These are phyloP conservation scores for Nakazawaea anatomiae DNA, from an alignment of 805 yeast species.

Conservation along the genomic window DNA sequence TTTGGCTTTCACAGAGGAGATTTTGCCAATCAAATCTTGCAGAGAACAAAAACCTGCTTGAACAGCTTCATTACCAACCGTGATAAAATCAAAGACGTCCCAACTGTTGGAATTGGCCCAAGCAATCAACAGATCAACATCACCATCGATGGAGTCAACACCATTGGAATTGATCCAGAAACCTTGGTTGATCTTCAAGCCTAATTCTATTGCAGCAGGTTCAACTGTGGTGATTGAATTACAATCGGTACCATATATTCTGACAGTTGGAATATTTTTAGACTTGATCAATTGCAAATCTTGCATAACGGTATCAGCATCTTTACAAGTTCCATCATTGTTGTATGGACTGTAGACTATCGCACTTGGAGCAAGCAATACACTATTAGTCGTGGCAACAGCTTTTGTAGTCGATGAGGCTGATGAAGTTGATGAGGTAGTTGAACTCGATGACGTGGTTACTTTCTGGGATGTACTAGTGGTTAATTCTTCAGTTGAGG, in stretches of 20 bases:
- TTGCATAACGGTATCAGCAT: conserved; percentile 38
- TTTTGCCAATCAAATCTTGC: conserved; percentile 57
- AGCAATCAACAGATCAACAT: conserved; percentile 46
- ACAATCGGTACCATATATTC: conserved; percentile 90
- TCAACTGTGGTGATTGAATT: conserved; percentile 56
- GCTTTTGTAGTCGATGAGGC: conserved; percentile 15
- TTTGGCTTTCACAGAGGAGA: conserved; percentile 52
- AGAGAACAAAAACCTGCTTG: conserved; percentile 56
- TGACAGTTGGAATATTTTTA: conserved; percentile 58
- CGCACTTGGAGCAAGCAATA: conserved; percentile 37
- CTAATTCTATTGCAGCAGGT: conserved; percentile 53
- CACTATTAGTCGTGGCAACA: conserved; percentile 16
- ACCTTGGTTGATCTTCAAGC: conserved; percentile 78
- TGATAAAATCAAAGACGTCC: conserved; percentile 70
- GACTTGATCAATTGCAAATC: conserved; percentile 56
- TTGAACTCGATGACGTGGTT: conserved; percentile 22
- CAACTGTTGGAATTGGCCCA: conserved; percentile 39
- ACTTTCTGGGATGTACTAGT: conserved; percentile 13
- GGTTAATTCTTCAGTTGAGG: conserved; percentile 9
- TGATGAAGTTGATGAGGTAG: conserved; percentile 13
- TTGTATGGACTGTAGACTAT: conserved; percentile 79
- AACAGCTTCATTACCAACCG: conserved; percentile 88
- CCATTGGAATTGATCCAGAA: conserved; percentile 71
- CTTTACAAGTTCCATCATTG: conserved; percentile 63
- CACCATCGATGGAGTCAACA: conserved; percentile 59